Evolutionary conservation across 306 rosid genomes (phyloP), one percentile per base, ranked within the genome.

Genomic region (Hylodesmum podocarpum): DNA sequence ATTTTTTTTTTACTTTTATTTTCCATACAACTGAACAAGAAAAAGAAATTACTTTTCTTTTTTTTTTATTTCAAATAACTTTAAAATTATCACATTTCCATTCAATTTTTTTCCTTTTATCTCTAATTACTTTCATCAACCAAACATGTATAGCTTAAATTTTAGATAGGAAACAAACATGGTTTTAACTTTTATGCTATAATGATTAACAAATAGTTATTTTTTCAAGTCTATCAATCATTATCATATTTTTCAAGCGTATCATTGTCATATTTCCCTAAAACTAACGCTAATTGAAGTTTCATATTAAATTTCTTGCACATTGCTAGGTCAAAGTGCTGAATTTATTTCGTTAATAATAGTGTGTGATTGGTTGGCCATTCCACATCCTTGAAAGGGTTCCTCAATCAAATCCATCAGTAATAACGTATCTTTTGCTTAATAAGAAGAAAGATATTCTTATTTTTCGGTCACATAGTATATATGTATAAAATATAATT

Each of bases 311-410:
- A 51, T 25, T 22, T 37, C 6, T 19, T 40, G 21, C 13, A 31
- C 8, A 34, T 13, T 36, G 65, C 22, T 12, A 29, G 66, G 41
- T 72, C 67, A 24, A 55, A 37, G 18, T 72, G 40, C 29, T 39
- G 66, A 72, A 21, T 22, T 72, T 53, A 6, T 15, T 9, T 73
- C 8, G 6, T 54, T 24, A 36, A 53, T 24, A 27, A 27, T 70
- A 29, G 47, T 3, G 8, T 37, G 49, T 8, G n/a, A n/a, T 75
- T 47, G 72, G 63, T 75, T 75, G 80, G 18, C 6, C 31, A 76
- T 64, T 76, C 15, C 31, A 51, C 66, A 16, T 13, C 13, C 14
- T 10, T 40, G 43, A 58, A 57, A 73, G 70, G 41, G 34, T 44
- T 28, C 50, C 43, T 39, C 58, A 43, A 73, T 44, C 10, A 63